Conservation (phyloP, 805 yeast genomes). For the Ogataea haglerorum region DNA sequence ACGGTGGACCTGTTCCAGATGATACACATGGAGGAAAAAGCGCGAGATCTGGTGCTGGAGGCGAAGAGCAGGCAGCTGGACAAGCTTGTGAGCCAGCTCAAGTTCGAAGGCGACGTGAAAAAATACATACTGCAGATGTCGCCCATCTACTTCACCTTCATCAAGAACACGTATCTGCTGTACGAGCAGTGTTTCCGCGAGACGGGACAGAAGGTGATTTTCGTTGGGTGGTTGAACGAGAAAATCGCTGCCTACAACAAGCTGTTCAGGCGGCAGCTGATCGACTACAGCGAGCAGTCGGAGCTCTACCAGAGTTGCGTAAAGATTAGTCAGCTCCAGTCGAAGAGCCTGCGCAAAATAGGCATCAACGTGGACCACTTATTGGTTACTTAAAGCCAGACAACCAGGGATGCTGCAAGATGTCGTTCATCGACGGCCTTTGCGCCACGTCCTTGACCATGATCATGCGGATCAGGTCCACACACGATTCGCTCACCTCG, state of each 20-base stretch:
- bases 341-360: constrained; percentile 53
- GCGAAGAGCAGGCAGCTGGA: constrained; percentile 46
- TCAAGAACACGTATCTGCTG: constrained; percentile 53
- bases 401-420: constrained; percentile 72
- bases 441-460: constrained; percentile 61
- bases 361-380: constrained; percentile 77
- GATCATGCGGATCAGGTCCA: constrained; percentile 58
- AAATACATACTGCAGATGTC: constrained; percentile 59
- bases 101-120: constrained; percentile 52
- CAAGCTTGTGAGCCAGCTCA: constrained; percentile 46
- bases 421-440: constrained; percentile 73
- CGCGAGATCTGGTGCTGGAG: constrained; percentile 46
- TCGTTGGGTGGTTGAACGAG: constrained; percentile 75
- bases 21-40: constrained; percentile 45
- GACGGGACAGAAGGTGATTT: constrained; percentile 24
- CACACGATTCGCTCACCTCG: constrained; percentile 58
- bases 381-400: constrained; percentile 30
- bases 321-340: constrained; percentile 53
- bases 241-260: constrained; percentile 59
- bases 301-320: constrained; percentile 54
- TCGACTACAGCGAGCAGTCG: constrained; percentile 55
- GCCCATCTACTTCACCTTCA: constrained; percentile 56
- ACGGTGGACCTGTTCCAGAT: constrained; percentile 31
- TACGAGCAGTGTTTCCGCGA: constrained; percentile 48
- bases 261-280: constrained; percentile 62